These are phyloP conservation scores for Apiotrichum akiyoshidainum DNA, from an alignment of 1,284 basidiomycete species.

Conservation along the genomic window DNA sequence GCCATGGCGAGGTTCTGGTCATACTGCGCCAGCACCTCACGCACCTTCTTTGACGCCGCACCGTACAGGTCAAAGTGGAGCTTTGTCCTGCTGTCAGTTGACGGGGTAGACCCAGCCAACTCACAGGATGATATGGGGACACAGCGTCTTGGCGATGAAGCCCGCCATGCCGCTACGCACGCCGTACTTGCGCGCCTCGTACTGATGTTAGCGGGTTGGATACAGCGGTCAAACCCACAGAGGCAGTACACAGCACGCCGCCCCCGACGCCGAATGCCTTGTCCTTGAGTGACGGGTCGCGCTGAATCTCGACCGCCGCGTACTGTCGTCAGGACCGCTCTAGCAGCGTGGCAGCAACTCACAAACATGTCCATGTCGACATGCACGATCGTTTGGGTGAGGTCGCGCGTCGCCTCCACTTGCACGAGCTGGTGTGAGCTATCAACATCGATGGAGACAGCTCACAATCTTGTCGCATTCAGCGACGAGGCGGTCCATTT, in stretches of 20 bases:
- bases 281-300: conserved; percentile 71
- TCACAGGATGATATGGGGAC: conserved; percentile 77
- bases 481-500: conserved; percentile 37
- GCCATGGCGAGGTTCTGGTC: conserved; percentile 76
- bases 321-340: conserved; percentile 28
- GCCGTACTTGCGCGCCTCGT: conserved; percentile 84
- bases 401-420: conserved; percentile 72
- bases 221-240: conserved; percentile 24
- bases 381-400: conserved; percentile 67
- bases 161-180: conserved; percentile 87
- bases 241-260: conserved; percentile 76
- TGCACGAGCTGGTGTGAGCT: conserved; percentile 60
- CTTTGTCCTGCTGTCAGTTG: conserved; percentile 11
- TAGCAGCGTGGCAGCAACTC: conserved; percentile 7
- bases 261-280: conserved; percentile 79
- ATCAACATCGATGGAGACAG: too few species aligned
- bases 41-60: conserved; percentile 61
- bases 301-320: conserved; percentile 59
- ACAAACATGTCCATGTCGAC: conserved; percentile 51
- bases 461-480: conserved; percentile 48
- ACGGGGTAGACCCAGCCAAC: conserved; percentile 4
- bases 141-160: conserved; percentile 89
- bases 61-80: conserved; percentile 63
- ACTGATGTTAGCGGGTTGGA: conserved; percentile 54
- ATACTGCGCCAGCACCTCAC: conserved; percentile 58